Evolutionary conservation across 345 rosid genomes (phyloP), one percentile per base, ranked within the genome.

Genomic region (Pseudoturritis turrita): DNA sequence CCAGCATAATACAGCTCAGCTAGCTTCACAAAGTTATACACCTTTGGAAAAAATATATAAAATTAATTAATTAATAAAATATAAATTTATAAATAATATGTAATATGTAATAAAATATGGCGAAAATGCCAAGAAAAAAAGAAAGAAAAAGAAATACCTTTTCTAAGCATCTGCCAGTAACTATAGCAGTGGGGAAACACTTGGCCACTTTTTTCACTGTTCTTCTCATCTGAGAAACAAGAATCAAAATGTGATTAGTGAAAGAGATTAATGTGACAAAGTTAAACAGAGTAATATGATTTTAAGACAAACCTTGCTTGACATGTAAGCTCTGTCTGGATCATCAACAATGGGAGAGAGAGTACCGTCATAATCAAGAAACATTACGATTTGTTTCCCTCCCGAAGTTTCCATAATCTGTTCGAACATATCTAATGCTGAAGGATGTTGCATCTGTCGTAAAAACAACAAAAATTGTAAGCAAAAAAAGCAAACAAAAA

Each of bases 1-100:
- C 99, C 99, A 3, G 99, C 98, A 54, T 95, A 95, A 82, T 95
- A 95, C 65, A 91, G 81, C 78, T 84, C 99, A 11, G 90, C 85
- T 70, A 95, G 28, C 67, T 82, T 84, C 51, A 95, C 99, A 77
- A 95, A 91, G 11, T 85, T 84, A 71, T 87, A 89, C 14, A 95
- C 96, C 98, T 93, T 63, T 43, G 55, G n/a, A 28, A 33, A 15
- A 3, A 52, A n/a, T 35, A 36, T 6, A 28, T 28, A 9, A 22
- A 37, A 9, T 6, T 11, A 12, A 14, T 12, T 3, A 3, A 18
- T 19, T 43, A 17, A 14, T 29, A 5, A 19, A 41, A 18, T 29
- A 71, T 8, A 19, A 14, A 23, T 15, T 22, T 6, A 31, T 22
- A 41, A 7, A 10, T n/a, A 22, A 22, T 51, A 14, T 9, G 3